phyloP scores from a whole-genome alignment of 305 asterid species.

The Rubia peregrina region DNA sequence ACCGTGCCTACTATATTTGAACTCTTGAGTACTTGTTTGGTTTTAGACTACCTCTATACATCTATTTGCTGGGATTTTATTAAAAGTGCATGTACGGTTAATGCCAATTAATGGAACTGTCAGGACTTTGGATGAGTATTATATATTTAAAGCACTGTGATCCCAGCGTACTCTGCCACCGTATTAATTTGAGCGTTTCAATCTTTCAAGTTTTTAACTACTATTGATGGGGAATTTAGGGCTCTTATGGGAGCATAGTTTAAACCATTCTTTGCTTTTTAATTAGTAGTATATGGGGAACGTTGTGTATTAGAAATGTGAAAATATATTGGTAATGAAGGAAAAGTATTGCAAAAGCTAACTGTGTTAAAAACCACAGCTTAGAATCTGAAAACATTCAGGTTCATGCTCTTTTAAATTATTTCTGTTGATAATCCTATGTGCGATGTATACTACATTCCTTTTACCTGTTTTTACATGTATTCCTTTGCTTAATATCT shows the following conservation, averaged over 20 bases:
- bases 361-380: neutral
- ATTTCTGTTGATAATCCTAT: neutral
- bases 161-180: neutral
- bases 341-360: neutral
- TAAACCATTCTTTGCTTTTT: no score
- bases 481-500: conserved; percentile 5
- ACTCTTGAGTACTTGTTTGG: neutral
- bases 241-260: no score
- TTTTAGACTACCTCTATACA: neutral
- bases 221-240: neutral
- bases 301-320: neutral
- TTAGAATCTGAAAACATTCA: neutral
- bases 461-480: neutral
- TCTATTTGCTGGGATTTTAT: neutral
- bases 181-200: no score
- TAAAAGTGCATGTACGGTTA: neutral
- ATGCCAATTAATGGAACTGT: neutral
- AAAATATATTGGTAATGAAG: neutral
- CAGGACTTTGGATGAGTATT: neutral
- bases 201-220: neutral
- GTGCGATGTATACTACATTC: no score
- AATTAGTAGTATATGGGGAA: neutral
- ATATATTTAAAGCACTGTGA: neutral
- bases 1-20: neutral
- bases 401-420: neutral